Evolutionary conservation across 2,329 filamentous ascomycete species (phyloP).

Genomic region (Penicillium crustosum): DNA sequence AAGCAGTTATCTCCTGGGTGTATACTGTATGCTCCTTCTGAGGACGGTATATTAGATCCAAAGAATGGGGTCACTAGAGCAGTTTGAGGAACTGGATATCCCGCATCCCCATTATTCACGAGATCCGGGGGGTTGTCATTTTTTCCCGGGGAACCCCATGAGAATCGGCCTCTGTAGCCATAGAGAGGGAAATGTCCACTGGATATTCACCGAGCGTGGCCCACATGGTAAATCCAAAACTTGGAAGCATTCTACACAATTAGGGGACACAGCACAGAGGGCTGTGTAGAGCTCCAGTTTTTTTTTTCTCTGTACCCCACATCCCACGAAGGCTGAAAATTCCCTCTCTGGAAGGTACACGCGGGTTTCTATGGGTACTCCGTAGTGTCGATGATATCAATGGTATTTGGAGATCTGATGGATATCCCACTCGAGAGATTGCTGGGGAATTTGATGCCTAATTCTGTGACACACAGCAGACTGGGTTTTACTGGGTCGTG

Average conservation of each 20-base stretch:
- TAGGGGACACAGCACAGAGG: neutral
- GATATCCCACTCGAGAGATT: too few relatives aligned
- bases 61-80: neutral
- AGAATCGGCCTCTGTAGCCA: constrained; percentile 15
- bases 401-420: too few relatives aligned
- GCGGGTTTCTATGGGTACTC: constrained; percentile 5
- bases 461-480: too few relatives aligned
- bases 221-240: constrained; percentile 10
- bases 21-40: neutral
- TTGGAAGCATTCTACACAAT: neutral
- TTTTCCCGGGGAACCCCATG: constrained; percentile 20
- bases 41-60: neutral
- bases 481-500: too few relatives aligned
- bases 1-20: neutral
- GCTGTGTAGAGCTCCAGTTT: constrained; percentile 1
- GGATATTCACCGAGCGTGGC: constrained; percentile 14
- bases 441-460: too few relatives aligned
- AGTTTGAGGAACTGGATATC: neutral
- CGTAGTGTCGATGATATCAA: constrained; percentile 13
- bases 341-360: constrained; percentile 23
- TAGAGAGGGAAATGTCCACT: constrained; percentile 1
- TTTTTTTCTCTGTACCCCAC: constrained; percentile 13
- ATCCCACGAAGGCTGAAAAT: constrained; percentile 5
- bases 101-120: constrained; percentile 4
- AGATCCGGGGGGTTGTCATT: constrained; percentile 10